Conservation (phyloP, 805 yeast species). For the Wickerhamomyces sydowiorum region DNA sequence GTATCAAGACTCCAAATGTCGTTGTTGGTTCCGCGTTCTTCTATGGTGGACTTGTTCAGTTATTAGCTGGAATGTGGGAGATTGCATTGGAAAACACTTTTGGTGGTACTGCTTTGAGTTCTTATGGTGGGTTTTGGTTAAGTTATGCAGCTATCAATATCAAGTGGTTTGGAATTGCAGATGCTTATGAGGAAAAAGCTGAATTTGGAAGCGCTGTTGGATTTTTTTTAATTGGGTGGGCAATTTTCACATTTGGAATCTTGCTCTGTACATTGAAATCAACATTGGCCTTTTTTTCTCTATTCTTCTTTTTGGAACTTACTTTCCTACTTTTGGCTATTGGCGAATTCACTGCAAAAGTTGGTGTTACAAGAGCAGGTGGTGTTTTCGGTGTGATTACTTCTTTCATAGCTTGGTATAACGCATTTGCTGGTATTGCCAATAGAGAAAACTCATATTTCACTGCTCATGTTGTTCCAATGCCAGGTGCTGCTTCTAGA, state of each 20-base stretch:
- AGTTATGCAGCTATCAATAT: slow-evolving; percentile 55
- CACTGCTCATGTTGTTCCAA: slow-evolving; percentile 23
- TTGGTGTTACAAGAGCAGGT: slow-evolving; percentile 42
- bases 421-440: slow-evolving; percentile 59
- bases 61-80: slow-evolving; percentile 65
- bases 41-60: slow-evolving; percentile 58
- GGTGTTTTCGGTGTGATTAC: slow-evolving; percentile 52
- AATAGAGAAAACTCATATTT: slow-evolving; percentile 46
- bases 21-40: slow-evolving; percentile 54
- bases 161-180: slow-evolving; percentile 52
- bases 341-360: slow-evolving; percentile 42
- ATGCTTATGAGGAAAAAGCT: slow-evolving; percentile 39
- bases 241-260: slow-evolving; percentile 52
- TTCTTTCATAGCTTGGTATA: slow-evolving; percentile 52
- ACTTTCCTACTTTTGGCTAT: slow-evolving; percentile 52
- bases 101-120: slow-evolving; percentile 58
- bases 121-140: slow-evolving; percentile 71
- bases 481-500: slow-evolving; percentile 23
- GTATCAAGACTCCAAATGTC: slow-evolving; percentile 43
- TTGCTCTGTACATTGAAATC: slow-evolving; percentile 53
- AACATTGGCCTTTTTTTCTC: slow-evolving; percentile 54
- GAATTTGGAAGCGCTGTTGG: slow-evolving; percentile 48
- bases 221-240: slow-evolving; percentile 57
- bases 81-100: slow-evolving; percentile 58
- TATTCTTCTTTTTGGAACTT: slow-evolving; percentile 46